Percentiles rank a stretch among this genome's conserved stretches.
phyloP scores from a whole-genome alignment of 225 moss, liverwort and hornwort genomes.

The Pseudisothecium myosuroides region DNA sequence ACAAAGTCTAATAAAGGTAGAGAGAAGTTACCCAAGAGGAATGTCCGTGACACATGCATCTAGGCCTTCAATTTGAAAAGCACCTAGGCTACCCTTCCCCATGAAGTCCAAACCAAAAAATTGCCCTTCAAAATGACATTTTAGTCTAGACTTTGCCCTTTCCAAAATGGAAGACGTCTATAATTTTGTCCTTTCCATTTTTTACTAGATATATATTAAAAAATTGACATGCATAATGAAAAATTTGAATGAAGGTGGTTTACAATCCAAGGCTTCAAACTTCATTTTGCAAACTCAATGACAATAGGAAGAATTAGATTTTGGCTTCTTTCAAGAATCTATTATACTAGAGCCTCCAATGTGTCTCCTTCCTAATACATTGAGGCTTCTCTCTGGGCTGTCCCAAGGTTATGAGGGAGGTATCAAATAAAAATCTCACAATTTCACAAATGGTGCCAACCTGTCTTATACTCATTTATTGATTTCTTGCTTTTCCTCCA shows the following conservation, averaged over 20 bases:
- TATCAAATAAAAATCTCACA: too few species aligned
- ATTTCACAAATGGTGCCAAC: neutral
- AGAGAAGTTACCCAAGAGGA: too few species aligned
- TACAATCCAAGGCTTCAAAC: neutral
- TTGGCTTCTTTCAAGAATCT: neutral
- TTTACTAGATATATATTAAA: neutral
- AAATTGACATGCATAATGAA: neutral
- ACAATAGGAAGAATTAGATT: neutral
- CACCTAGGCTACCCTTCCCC: too few species aligned
- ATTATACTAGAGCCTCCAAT: neutral
- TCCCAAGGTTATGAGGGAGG: accelerated
- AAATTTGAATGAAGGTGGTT: neutral
- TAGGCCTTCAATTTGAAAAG: too few species aligned
- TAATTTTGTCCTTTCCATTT: too few species aligned
- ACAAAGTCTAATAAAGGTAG: too few species aligned
- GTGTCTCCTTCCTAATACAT: neutral
- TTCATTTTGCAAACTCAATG: neutral
- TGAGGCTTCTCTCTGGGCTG: accelerated
- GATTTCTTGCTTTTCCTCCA: neutral
- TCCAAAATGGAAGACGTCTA: too few species aligned
- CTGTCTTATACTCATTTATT: accelerated
- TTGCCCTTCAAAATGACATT: too few species aligned
- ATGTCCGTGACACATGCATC: too few species aligned
- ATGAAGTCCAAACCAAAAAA: too few species aligned
- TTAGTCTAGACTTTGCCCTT: too few species aligned